Conservation (phyloP, 768 basidiomycete species). For the Strobilomyces echinocephalus region DNA sequence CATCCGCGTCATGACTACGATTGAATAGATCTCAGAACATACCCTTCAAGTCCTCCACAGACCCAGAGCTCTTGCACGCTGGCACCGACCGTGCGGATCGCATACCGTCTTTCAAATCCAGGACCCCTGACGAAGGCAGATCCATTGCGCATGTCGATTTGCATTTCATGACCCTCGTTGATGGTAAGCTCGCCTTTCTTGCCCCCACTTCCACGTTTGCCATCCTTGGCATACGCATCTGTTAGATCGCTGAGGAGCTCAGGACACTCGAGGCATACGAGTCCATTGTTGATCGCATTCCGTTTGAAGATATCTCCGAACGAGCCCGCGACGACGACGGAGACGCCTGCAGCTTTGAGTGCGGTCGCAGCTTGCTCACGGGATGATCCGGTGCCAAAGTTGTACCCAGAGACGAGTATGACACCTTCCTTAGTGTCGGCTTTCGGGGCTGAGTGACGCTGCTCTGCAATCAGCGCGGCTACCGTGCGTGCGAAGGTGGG, state of each 20-base stretch:
- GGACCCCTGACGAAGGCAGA: constrained; percentile 48
- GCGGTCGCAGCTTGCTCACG: constrained; percentile 98
- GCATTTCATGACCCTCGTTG: constrained; percentile 59
- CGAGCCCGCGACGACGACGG: constrained; percentile 92
- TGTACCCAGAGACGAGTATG: constrained; percentile 88
- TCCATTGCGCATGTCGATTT: constrained; percentile 68
- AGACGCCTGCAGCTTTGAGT: constrained; percentile 88
- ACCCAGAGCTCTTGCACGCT: constrained; percentile 99
- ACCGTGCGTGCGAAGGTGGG: constrained; percentile 74
- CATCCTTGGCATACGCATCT: constrained; percentile 63
- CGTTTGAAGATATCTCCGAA: constrained; percentile 99
- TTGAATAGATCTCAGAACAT: constrained; percentile 70
- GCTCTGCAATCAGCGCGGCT: constrained; percentile 40
- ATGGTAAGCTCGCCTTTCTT: constrained; percentile 81
- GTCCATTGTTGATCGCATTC: constrained; percentile 97
- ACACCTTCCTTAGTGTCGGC: constrained; percentile 50
- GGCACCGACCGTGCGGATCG: constrained; percentile 73
- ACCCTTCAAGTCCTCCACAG: constrained; percentile 91
- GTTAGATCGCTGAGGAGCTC: constrained; percentile 87
- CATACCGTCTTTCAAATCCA: constrained; percentile 52
- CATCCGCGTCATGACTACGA: constrained; percentile 21
- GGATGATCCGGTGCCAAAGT: constrained; percentile 98
- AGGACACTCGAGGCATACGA: constrained; percentile 92
- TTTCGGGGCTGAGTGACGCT: constrained; percentile 16
- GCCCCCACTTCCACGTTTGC: constrained; percentile 73